These are phyloP conservation scores for Penicillium paxilli DNA, from an alignment of 495 filamentous ascomycete genomes.

Conservation along the genomic window DNA sequence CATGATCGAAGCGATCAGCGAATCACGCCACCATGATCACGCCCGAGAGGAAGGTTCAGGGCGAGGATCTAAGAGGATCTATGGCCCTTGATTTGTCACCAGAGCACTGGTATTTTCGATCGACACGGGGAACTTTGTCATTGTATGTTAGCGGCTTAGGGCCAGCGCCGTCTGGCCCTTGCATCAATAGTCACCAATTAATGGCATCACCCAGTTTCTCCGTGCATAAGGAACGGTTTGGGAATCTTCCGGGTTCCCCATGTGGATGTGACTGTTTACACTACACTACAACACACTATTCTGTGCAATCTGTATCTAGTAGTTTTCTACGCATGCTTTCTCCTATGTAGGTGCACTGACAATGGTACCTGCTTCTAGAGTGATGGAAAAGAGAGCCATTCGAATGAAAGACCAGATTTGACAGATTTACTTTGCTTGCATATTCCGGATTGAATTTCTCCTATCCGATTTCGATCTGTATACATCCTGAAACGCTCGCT, in stretches of 20 bases:
- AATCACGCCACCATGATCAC: constrained; percentile 31
- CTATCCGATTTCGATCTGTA: constrained; percentile 7
- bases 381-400: not conserved
- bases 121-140: constrained; percentile 32
- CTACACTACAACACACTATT: not conserved
- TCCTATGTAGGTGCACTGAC: not conserved
- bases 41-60: constrained; percentile 18
- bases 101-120: constrained; percentile 31
- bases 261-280: constrained; percentile 20
- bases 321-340: too few relatives aligned
- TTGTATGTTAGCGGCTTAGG: constrained; percentile 6
- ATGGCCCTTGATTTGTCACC: constrained; percentile 44
- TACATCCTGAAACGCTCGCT: constrained; percentile 22
- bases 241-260: constrained; percentile 15
- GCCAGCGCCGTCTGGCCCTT: constrained; percentile 35
- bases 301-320: not conserved
- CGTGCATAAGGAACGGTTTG: constrained; percentile 9
- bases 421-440: constrained; percentile 12
- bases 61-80: constrained; percentile 27
- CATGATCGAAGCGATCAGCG: constrained; percentile 24
- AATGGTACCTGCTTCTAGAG: not conserved
- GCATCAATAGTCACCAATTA: constrained; percentile 38
- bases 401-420: not conserved
- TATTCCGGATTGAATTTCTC: constrained; percentile 12
- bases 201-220: constrained; percentile 10